Percentiles rank a stretch among this genome's conserved stretches.
Evolutionary conservation across 2,329 filamentous ascomycete genomes (phyloP).

Genomic region (Beauveria rudraprayagi): DNA sequence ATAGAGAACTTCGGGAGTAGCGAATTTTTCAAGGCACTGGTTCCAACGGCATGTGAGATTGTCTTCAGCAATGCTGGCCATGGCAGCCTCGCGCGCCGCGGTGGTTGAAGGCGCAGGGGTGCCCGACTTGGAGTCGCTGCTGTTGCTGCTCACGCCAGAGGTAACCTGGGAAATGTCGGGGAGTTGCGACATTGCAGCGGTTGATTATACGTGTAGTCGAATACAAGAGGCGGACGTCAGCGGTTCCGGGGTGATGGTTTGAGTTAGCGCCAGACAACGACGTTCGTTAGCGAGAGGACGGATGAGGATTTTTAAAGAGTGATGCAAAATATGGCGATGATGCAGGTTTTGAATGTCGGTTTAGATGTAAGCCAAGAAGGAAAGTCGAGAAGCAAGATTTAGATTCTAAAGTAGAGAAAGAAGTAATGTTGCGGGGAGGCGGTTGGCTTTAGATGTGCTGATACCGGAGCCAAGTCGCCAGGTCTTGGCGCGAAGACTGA

Average conservation of each 20-base stretch:
- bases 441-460: conserved; percentile 10
- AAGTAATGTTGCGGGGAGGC: conserved; percentile 8
- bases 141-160: conserved; percentile 29
- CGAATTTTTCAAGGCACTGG: conserved; percentile 51
- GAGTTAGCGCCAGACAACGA: neutral
- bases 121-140: conserved; percentile 42
- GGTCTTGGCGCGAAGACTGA: conserved; percentile 12
- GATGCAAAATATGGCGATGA: neutral
- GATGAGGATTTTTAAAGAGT: neutral
- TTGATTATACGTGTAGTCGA: neutral
- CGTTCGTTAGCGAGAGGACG: neutral
- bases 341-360: neutral
- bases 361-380: neutral
- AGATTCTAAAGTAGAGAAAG: conserved; percentile 1
- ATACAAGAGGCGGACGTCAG: neutral
- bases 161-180: conserved; percentile 16
- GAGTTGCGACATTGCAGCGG: conserved; percentile 5
- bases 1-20: conserved; percentile 50
- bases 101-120: conserved; percentile 44
- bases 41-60: conserved; percentile 55
- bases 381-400: neutral
- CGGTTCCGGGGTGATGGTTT: neutral
- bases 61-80: conserved; percentile 38
- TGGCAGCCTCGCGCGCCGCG: conserved; percentile 35
- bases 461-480: conserved; percentile 9